These are phyloP conservation scores for Galerina marginata DNA, from an alignment of 768 basidiomycete species.

Conservation along the genomic window DNA sequence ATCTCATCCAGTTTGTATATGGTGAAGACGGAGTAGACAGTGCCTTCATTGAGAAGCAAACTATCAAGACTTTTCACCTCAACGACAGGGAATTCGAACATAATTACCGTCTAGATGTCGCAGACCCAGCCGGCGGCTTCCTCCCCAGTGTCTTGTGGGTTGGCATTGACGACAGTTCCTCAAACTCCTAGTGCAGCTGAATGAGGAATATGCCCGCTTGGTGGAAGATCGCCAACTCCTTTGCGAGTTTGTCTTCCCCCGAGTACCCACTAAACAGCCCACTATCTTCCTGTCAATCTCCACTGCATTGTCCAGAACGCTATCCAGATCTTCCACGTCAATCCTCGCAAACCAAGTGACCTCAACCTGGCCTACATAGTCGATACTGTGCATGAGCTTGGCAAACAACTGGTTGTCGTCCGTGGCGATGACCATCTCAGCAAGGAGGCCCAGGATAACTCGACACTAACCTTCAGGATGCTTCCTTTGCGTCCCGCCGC, in stretches of 20 bases:
- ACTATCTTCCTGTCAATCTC: conserved; percentile 95
- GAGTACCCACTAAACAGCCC: conserved; percentile 69
- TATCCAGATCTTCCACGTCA: conserved; percentile 95
- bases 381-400: conserved; percentile 75
- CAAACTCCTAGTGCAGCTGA: conserved; percentile 83
- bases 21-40: conserved; percentile 99
- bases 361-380: conserved; percentile 89
- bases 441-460: conserved; percentile 81
- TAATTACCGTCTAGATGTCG: conserved; percentile 94
- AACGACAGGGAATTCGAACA: conserved; percentile 86
- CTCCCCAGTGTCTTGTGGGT: conserved; percentile 80
- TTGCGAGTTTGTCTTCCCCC: conserved; percentile 80
- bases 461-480: conserved; percentile 92
- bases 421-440: conserved; percentile 83
- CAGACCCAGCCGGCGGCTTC: conserved; percentile 82
- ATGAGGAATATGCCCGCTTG: conserved; percentile 69
- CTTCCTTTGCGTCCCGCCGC: conserved; percentile 81
- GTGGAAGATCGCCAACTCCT: conserved; percentile 77
- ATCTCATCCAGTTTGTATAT: conserved; percentile 95
- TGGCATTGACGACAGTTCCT: conserved; percentile 86
- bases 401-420: conserved; percentile 81
- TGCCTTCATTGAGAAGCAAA: conserved; percentile 95
- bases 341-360: conserved; percentile 91
- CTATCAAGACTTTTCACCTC: conserved; percentile 86
- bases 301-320: conserved; percentile 93